phyloP scores from a whole-genome alignment of 495 filamentous ascomycete species.

The Penicillium riverlandense region DNA sequence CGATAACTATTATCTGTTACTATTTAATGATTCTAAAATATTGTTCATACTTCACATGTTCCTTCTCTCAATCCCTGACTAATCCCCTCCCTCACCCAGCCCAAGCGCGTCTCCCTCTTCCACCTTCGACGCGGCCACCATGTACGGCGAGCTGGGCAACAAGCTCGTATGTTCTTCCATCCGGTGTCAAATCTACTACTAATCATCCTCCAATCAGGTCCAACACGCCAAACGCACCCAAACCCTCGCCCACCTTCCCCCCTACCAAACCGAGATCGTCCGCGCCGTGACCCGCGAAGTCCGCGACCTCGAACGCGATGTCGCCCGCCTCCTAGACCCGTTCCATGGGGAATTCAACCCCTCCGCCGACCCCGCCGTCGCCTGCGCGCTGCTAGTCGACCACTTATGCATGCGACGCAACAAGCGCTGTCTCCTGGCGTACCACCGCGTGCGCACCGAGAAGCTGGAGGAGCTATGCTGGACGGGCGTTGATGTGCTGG shows the following conservation, averaged over 20 bases:
- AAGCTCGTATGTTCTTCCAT: constrained; percentile 54
- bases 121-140: constrained; percentile 27
- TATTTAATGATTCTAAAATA: background rate
- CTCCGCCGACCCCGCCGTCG: constrained; percentile 71
- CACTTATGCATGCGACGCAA: constrained; percentile 93
- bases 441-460: constrained; percentile 82
- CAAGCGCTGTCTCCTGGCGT: constrained; percentile 92
- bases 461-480: constrained; percentile 93
- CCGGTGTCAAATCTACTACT: background rate
- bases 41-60: background rate
- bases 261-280: constrained; percentile 89
- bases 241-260: constrained; percentile 77
- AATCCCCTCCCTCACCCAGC: background rate
- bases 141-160: constrained; percentile 90
- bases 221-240: constrained; percentile 97
- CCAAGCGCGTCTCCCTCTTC: constrained; percentile 9
- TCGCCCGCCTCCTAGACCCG: constrained; percentile 69
- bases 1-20: background rate
- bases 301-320: constrained; percentile 87
- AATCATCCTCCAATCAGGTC: constrained; percentile 46
- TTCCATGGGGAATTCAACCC: constrained; percentile 84
- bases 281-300: constrained; percentile 85
- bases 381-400: constrained; percentile 83
- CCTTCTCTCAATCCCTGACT: background rate
- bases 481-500: constrained; percentile 74